Conservation (phyloP, 306 rosid genomes). For the Ceratonia siliqua region DNA sequence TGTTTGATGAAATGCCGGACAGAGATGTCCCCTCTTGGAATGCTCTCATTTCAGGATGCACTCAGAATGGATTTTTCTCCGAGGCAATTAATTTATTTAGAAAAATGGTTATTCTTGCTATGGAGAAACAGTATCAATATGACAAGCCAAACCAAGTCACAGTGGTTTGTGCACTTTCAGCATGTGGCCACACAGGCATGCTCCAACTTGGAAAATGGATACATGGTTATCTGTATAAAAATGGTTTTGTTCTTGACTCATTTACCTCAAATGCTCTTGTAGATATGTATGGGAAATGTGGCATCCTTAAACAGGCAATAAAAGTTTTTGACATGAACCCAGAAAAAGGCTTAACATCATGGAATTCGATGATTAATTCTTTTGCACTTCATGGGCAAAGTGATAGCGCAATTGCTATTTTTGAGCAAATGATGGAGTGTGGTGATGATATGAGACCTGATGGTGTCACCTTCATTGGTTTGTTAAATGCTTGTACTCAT, state of each 20-base stretch:
- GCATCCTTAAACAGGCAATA: constrained; percentile 55
- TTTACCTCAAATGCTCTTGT: constrained; percentile 65
- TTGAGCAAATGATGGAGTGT: constrained; percentile 54
- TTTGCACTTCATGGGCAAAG: constrained; percentile 68
- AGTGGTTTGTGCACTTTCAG: constrained; percentile 69
- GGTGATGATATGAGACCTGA: constrained; percentile 48
- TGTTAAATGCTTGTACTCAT: constrained; percentile 83
- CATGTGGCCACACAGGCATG: constrained; percentile 79
- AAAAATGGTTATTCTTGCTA: constrained; percentile 44
- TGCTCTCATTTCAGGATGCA: constrained; percentile 69
- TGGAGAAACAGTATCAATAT: constrained; percentile 28
- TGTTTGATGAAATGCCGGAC: constrained; percentile 67
- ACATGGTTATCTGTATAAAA: constrained; percentile 65
- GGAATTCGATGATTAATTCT: constrained; percentile 88
- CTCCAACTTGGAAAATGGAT: constrained; percentile 80
- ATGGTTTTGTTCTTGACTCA: constrained; percentile 45
- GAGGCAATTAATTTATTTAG: constrained; percentile 64
- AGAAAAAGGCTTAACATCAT: constrained; percentile 54
- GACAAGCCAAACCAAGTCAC: constrained; percentile 66
- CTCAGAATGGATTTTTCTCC: constrained; percentile 71
- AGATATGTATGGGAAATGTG: constrained; percentile 92
- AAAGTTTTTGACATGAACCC: constrained; percentile 57
- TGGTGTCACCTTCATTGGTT: constrained; percentile 70
- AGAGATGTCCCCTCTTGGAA: constrained; percentile 81
- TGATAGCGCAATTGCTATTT: constrained; percentile 52